Percentiles rank a stretch among this genome's conserved stretches.
phyloP scores from a whole-genome alignment of 768 basidiomycete species.

The Asterophora parasitica region DNA sequence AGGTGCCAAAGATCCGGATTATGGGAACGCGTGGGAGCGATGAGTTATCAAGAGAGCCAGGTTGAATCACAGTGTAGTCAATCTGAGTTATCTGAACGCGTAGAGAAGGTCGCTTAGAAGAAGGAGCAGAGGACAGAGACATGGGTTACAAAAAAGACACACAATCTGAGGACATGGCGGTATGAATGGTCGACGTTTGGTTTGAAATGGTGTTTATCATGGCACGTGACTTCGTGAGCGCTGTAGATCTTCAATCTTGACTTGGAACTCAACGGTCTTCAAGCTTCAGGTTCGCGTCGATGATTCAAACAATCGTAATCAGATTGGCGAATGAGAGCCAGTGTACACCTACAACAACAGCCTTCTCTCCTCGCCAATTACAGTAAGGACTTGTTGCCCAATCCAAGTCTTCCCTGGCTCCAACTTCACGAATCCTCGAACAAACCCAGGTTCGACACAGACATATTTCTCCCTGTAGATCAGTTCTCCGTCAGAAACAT shows the following conservation, averaged over 20 bases:
- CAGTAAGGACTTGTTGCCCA: conserved; percentile 65
- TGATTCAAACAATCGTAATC: too few relatives aligned
- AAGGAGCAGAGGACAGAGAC: neutral
- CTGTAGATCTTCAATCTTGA: too few relatives aligned
- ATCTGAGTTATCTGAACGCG: conserved; percentile 52
- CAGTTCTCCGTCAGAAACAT: neutral
- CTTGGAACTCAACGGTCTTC: too few relatives aligned
- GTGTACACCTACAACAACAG: neutral
- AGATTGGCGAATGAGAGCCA: too few relatives aligned
- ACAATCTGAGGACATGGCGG: neutral
- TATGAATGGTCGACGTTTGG: neutral
- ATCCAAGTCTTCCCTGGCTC: conserved; percentile 67
- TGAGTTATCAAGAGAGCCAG: conserved; percentile 63
- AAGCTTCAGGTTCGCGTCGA: too few relatives aligned
- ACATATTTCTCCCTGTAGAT: conserved; percentile 69
- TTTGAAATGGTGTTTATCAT: neutral
- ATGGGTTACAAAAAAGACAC: neutral
- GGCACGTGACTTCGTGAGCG: neutral
- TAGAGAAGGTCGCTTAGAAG: conserved; percentile 24
- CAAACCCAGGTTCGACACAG: conserved; percentile 90
- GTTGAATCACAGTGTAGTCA: conserved; percentile 54
- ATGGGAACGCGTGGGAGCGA: conserved; percentile 67
- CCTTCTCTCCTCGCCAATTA: neutral
- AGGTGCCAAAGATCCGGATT: conserved; percentile 81
- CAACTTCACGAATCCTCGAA: conserved; percentile 63